Conservation (phyloP, 345 rosid species). For the Lepidium aucheri region DNA sequence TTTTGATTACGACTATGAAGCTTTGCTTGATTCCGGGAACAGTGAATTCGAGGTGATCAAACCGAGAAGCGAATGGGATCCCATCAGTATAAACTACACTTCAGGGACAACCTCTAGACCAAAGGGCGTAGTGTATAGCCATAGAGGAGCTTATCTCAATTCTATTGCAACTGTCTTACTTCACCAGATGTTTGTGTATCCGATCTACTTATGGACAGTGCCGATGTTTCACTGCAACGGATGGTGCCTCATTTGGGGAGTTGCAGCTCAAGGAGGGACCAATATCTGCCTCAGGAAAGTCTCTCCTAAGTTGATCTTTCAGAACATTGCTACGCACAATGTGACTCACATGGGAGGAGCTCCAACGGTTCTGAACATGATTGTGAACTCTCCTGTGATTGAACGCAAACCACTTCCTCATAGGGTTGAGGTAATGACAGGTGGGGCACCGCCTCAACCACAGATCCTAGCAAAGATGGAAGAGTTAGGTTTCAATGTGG, state of each 20-base stretch:
- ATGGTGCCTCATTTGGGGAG: constrained; percentile 84
- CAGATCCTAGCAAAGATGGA: constrained; percentile 51
- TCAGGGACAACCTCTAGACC: constrained; percentile 87
- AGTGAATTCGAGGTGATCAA: constrained; percentile 33
- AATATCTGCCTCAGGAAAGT: constrained; percentile 65
- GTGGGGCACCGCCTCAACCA: constrained; percentile 66
- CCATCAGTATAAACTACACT: constrained; percentile 70
- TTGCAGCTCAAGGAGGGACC: constrained; percentile 82
- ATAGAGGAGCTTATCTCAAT: constrained; percentile 83
- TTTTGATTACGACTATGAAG: constrained; percentile 41
- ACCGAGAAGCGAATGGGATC: constrained; percentile 68
- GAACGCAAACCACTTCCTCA: constrained; percentile 41
- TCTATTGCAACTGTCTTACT: constrained; percentile 53
- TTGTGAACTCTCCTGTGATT: constrained; percentile 40
- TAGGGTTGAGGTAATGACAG: constrained; percentile 48
- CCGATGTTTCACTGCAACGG: constrained; percentile 97
- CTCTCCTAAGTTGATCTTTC: constrained; percentile 46
- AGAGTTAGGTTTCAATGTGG: constrained; percentile 53
- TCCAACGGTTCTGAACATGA: constrained; percentile 74
- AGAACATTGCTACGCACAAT: constrained; percentile 39
- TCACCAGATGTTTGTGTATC: constrained; percentile 50
- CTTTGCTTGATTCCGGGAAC: constrained; percentile 38
- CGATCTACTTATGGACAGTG: constrained; percentile 77
- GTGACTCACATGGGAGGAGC: constrained; percentile 90
- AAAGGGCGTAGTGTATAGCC: constrained; percentile 79